Base-by-base conservation (phyloP, 2,329 filamentous ascomycete genomes). In the Hypoxylon sp. region DNA sequence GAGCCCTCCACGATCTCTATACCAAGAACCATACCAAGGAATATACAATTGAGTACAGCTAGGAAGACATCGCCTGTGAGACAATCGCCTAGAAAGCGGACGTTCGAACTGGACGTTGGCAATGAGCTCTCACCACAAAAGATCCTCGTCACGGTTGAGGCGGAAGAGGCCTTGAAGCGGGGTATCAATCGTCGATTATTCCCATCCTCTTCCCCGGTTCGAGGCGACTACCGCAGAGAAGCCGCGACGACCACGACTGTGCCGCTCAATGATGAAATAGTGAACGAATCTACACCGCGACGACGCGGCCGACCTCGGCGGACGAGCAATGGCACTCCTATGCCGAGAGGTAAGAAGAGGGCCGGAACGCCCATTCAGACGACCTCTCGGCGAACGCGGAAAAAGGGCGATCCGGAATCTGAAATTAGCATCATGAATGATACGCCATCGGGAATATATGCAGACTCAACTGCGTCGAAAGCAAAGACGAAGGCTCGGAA, bases 91-190 rank as follows among this genome's bases (percentile, higher is more conserved):
- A 80, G 85, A 52, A 88, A 87, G 78, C 86, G 84, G 73, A 87
- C 80, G 48, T 88, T 88, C 68, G 83, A 87, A 75, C 82, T 88
- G 34, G 85, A 88, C 68, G 84, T 86, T 25, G 86, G 86, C 50
- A 79, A 84, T 70, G 80, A 80, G 38, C 75, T 75, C 49, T 82
- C 85, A 50, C 85, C 86, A 2, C 85, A 87, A 75, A 82, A 81
- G 63, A 79, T 89, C 46, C 79, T 82, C 48, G 85, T 88, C 57
- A 88, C 87, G 9, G 85, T 88, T 57, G 86, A 89, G 75, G 83
- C 85, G 2, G 72, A 79, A 45, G 74, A 73, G 51, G 72, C 52
- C 58, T 36, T 74, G 50, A 70, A 59, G 57, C 64, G 67, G 49
- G 71, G 78, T 56, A 72, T 77, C 58, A 79, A 80, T 68, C 78